Evolutionary conservation across 768 basidiomycete genomes (phyloP).

Genomic region (Lentinula raphanica): DNA sequence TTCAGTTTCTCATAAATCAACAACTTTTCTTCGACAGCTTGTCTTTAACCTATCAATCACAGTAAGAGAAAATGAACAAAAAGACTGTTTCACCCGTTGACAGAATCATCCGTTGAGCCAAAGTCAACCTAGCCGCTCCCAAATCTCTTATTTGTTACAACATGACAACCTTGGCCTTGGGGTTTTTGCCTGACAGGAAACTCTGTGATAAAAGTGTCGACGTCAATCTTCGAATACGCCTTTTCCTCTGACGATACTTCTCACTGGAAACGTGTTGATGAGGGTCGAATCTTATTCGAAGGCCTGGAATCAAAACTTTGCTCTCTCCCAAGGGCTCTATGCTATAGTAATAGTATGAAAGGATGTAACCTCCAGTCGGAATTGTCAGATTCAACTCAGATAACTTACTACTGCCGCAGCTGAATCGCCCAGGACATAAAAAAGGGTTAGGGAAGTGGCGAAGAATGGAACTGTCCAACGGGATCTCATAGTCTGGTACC

Average conservation of each 20-base stretch:
- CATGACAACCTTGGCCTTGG: no score
- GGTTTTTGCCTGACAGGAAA: no score
- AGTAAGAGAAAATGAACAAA: background rate
- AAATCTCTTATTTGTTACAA: no score
- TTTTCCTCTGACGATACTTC: background rate
- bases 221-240: background rate
- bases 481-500: background rate
- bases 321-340: background rate
- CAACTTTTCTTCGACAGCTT: background rate
- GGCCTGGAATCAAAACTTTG: background rate
- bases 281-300: background rate
- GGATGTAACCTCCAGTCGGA: no score
- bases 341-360: no score
- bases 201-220: no score
- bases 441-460: background rate
- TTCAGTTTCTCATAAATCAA: background rate
- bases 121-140: no score
- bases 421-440: no score
- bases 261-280: constrained; percentile 1
- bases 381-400: no score
- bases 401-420: no score
- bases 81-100: no score
- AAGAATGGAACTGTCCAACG: background rate
- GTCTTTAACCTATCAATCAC: background rate
- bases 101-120: background rate